Base-by-base conservation (phyloP, 805 yeast species). In the Lipomyces spencermartinsiae region DNA sequence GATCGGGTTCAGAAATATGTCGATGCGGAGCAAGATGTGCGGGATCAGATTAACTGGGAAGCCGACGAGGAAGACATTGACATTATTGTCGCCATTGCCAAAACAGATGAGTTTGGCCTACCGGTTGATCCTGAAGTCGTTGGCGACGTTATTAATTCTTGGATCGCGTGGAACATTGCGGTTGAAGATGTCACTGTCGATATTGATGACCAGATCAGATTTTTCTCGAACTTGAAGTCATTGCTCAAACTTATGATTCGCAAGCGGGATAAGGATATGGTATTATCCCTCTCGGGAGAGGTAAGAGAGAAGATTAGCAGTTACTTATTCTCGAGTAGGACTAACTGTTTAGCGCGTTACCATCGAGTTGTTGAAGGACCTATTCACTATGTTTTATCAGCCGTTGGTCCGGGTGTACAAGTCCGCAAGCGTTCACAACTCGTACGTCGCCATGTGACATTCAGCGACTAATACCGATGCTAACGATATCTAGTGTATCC, bases 321-420 rank as follows among this genome's bases (percentile, higher is more conserved):
- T n/a, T 12, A 43, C 9, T 43, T 8, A 0, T 4, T 43, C 9
- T 43, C 22, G 10, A 43, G 49, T 2, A 43, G 22, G 16, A 54
- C 46, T 88, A 89, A 74, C 76, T 93, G 56, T 92, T 97, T 97
- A 93, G 73, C 92, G 94, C 0, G 91, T 90, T 71, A 80, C 96
- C 58, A 88, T 93, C n/a, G 83, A 83, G 49, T 82, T 94, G 55
- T 81, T 93, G 66, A 90, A 90, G 71, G 91, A 91, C 59, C 81
- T 92, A 35, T 83, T 95, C 59, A 81, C 91, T 1, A 81, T 90
- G 70, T 87, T 91, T 70, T 91, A 90, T 76, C 89, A 88, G 70
- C 95, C 96, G 0, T 80, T 91, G 76, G 88, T 91, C 65, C 83
- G 83, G 35, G 82, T 91, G 0, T 89, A 91, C 80, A 86, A 86